These are phyloP conservation scores for Pseudogymnoascus sp. DNA, from an alignment of 2,329 filamentous ascomycete species.

Conservation along the genomic window DNA sequence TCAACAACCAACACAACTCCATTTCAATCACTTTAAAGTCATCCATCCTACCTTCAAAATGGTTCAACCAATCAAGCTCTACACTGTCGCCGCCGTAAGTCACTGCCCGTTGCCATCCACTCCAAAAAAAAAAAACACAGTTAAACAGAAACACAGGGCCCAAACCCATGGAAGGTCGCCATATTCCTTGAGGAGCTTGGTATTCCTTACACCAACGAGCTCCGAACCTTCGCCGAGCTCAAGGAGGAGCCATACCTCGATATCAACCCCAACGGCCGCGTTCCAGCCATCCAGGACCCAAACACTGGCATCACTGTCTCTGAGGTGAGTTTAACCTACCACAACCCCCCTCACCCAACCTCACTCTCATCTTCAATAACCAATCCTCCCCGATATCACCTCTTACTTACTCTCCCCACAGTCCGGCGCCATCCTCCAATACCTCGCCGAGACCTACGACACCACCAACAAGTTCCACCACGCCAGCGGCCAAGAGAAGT, in stretches of 20 bases:
- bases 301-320: constrained; percentile 37
- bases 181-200: constrained; percentile 39
- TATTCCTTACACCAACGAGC: constrained; percentile 34
- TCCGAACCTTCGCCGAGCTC: constrained; percentile 27
- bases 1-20: background rate
- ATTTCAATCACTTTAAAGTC: background rate
- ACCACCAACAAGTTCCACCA: constrained; percentile 32
- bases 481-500: constrained; percentile 26
- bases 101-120: background rate
- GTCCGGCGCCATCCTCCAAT: constrained; percentile 38
- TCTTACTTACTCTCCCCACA: background rate
- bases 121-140: background rate
- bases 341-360: background rate
- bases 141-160: background rate
- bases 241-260: constrained; percentile 34
- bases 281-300: constrained; percentile 31
- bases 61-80: constrained; percentile 8
- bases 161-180: constrained; percentile 32
- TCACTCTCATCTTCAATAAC: background rate
- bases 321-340: constrained; percentile 25
- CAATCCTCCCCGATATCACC: background rate
- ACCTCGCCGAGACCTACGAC: constrained; percentile 36
- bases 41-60: background rate
- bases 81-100: background rate
- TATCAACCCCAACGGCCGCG: constrained; percentile 23